phyloP scores from a whole-genome alignment of 495 filamentous ascomycete genomes.

The Aspergillus mulundensis region DNA sequence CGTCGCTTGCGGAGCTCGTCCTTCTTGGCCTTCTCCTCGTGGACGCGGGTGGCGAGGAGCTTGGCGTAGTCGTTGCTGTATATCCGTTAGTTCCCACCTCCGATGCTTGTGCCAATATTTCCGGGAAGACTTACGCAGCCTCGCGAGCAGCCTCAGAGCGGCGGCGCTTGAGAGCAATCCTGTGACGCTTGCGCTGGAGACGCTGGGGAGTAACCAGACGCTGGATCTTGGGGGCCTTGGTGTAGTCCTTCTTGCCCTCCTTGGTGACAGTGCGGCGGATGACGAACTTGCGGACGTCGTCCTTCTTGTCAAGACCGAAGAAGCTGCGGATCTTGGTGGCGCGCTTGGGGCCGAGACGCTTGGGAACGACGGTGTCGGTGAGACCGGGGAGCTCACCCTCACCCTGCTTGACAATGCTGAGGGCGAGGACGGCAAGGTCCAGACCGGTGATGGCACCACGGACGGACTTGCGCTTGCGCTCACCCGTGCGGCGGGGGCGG shows the following conservation, averaged over 20 bases:
- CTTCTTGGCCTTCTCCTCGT: slow-evolving; percentile 88
- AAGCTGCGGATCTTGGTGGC: slow-evolving; percentile 99
- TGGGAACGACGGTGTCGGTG: slow-evolving; percentile 94
- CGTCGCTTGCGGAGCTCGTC: slow-evolving; percentile 90
- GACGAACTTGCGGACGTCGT: slow-evolving; percentile 99
- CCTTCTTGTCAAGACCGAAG: slow-evolving; percentile 98
- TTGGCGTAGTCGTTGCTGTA: slow-evolving; percentile 80
- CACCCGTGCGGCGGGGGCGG: slow-evolving; percentile 91
- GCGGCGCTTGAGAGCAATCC: slow-evolving; percentile 95
- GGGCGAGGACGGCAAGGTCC: slow-evolving; percentile 89
- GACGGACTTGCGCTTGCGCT: slow-evolving; percentile 98
- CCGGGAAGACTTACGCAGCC: slow-evolving; percentile 76
- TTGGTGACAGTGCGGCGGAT: slow-evolving; percentile 98
- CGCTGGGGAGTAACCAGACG: slow-evolving; percentile 98
- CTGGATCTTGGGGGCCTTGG: slow-evolving; percentile 99
- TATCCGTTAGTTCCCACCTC: slow-evolving; percentile 31
- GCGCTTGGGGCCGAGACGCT: slow-evolving; percentile 97
- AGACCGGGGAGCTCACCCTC: slow-evolving; percentile 88
- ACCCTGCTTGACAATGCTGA: slow-evolving; percentile 95
- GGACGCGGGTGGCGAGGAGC: slow-evolving; percentile 90
- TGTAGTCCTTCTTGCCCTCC: slow-evolving; percentile 95
- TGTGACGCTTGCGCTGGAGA: slow-evolving; percentile 98
- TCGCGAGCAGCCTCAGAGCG: slow-evolving; percentile 91
- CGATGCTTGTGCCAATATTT: not conserved
- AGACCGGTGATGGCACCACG: slow-evolving; percentile 93